Percentiles rank a stretch among this genome's conserved stretches.
phyloP scores from a whole-genome alignment of 495 filamentous ascomycete species.

The Bryoglossum gracile region DNA sequence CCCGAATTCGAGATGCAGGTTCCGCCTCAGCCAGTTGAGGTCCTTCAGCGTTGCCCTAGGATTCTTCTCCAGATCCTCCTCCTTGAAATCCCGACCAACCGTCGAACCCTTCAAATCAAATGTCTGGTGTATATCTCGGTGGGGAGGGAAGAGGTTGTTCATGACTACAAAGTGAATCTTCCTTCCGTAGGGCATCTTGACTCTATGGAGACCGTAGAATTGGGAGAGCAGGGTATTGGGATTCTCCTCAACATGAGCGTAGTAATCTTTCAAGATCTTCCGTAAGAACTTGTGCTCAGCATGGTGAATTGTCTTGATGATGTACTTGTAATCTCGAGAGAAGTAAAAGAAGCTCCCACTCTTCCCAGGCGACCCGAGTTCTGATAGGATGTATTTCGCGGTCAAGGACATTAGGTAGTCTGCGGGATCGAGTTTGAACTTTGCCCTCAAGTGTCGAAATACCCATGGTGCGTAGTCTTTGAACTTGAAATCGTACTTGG shows the following conservation, averaged over 20 bases:
- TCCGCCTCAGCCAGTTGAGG: slow-evolving; percentile 88
- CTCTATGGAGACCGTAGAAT: slow-evolving; percentile 94
- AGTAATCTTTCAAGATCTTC: slow-evolving; percentile 89
- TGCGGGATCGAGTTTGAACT: slow-evolving; percentile 87
- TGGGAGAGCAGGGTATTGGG: slow-evolving; percentile 96
- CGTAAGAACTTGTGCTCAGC: slow-evolving; percentile 91
- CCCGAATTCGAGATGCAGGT: slow-evolving; percentile 80
- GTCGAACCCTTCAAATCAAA: slow-evolving; percentile 99
- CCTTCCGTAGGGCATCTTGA: slow-evolving; percentile 96
- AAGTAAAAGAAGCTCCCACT: slow-evolving; percentile 99
- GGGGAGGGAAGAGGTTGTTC: slow-evolving; percentile 98
- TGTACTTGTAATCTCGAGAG: slow-evolving; percentile 99
- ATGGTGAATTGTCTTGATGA: slow-evolving; percentile 99
- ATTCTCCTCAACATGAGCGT: slow-evolving; percentile 84
- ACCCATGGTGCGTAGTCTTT: slow-evolving; percentile 99
- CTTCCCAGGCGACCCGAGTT: slow-evolving; percentile 94
- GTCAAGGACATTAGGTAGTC: slow-evolving; percentile 98
- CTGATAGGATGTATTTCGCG: slow-evolving; percentile 96
- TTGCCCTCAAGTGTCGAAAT: slow-evolving; percentile 84
- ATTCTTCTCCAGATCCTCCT: slow-evolving; percentile 80
- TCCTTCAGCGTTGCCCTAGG: slow-evolving; percentile 94
- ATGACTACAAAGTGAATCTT: slow-evolving; percentile 99
- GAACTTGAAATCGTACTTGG: slow-evolving; percentile 99
- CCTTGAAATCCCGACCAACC: slow-evolving; percentile 81
- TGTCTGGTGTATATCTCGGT: slow-evolving; percentile 93